A percentile compares a stretch with the other conserved stretches of the same genome.
Evolutionary conservation across 2,329 filamentous ascomycete species (phyloP).

Genomic region (Diaporthe ampelina): DNA sequence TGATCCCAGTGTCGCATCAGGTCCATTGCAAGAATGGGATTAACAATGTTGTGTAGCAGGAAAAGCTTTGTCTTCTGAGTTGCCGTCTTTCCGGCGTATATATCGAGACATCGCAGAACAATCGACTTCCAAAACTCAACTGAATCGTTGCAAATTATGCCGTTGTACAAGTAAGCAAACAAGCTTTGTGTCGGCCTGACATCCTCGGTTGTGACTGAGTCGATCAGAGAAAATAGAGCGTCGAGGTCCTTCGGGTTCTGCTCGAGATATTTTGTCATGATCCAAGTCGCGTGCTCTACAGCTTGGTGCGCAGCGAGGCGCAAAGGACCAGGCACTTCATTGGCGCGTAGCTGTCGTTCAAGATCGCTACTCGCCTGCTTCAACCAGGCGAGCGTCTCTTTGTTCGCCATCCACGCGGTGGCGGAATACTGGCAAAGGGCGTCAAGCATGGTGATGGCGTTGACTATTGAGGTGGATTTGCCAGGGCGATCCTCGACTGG

Average conservation of each 20-base stretch:
- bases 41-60: constrained; percentile 90
- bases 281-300: constrained; percentile 86
- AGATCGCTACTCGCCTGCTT: constrained; percentile 81
- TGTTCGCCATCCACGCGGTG: constrained; percentile 79
- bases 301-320: constrained; percentile 91
- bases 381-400: constrained; percentile 71
- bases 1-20: constrained; percentile 85
- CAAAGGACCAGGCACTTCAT: constrained; percentile 78
- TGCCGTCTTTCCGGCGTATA: constrained; percentile 83
- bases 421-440: constrained; percentile 79
- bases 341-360: constrained; percentile 78
- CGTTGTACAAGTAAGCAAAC: constrained; percentile 85
- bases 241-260: constrained; percentile 83
- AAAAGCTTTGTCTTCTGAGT: constrained; percentile 95
- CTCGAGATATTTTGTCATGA: constrained; percentile 85
- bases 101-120: constrained; percentile 87
- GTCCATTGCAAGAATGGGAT: constrained; percentile 97
- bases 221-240: constrained; percentile 86
- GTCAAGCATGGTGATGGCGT: constrained; percentile 87
- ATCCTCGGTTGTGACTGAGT: constrained; percentile 85
- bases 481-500: constrained; percentile 78
- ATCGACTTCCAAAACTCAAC: constrained; percentile 88
- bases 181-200: constrained; percentile 83
- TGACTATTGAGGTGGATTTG: constrained; percentile 79
- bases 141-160: constrained; percentile 87